Base-by-base conservation (phyloP, 305 asterid species). In the Rubia peregrina region DNA sequence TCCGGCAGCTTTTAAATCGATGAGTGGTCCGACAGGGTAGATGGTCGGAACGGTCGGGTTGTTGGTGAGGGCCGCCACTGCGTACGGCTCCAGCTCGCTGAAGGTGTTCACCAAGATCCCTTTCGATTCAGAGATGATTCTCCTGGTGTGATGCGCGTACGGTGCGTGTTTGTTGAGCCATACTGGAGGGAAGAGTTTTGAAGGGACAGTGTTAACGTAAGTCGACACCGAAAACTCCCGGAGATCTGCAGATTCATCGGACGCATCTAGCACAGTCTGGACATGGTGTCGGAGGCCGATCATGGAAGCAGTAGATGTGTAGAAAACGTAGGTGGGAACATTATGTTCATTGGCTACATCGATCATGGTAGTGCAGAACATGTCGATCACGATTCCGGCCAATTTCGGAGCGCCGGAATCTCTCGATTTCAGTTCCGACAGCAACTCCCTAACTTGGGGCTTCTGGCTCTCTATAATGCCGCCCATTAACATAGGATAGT, bases 31-130 rank as follows among this genome's bases (percentile, higher is more conserved):
- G 19, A 74, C 53, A 3, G 75, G 38, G 57, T 67, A 68, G 0
- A 71, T 41, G 0, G 71, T 61, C 43, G 77, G 79, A 46, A 62
- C 49, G 13, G 61, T 77, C 0, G 68, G 42, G 8, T 77, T 75
- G 2, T 30, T 40, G 5, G 65, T 59, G 5, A 84, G 74, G 26
- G 66, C 71, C 16, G 69, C 56, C 1, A 82, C 6, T 16, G 85
- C 91, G 5, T 72, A 60, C 1, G 74, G 0, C 49, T 87, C 88
- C 0, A 83, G 61, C 13, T 85, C 84, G 8, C 6, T 1, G 44
- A 81, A 85, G 0, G 88, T 78, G 41, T 85, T 85, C 1, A 85
- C 68, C 43, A 87, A 3, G 42, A 85, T 77, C 4, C 84, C 87
- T 17, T 73, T 81, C 0, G 81, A 62, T 10, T 71, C 61, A 1